Base-by-base conservation (phyloP, 306 rosid genomes). In the Rubus parviflorus region DNA sequence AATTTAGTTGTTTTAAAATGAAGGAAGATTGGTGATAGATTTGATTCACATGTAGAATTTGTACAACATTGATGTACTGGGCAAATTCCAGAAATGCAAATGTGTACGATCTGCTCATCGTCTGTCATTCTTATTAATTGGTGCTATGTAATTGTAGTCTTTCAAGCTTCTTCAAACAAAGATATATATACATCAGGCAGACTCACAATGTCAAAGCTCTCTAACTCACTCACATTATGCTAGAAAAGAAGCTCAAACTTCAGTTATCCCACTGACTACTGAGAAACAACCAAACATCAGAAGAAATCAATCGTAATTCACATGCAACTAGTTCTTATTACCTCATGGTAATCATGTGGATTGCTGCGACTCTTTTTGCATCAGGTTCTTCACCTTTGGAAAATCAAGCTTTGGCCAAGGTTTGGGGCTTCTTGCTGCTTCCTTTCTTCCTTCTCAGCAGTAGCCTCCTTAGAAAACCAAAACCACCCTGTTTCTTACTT, bases 401-500 rank as follows among this genome's bases (percentile, higher is more conserved):
- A n/a, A 30, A 5, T 89, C 87, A 83, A 8, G 72, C 84, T 61
- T 80, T 78, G 63, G 71, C 65, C 40, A 85, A 63, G 60, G 81
- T 20, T 17, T 78, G 76, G 14, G 78, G 47, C 71, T 80, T 86
- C 82, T 83, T 88, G 78, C 74, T 57, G 70, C 76, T 82, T 41
- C 88, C 86, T 75, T 84, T 90, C 88, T 84, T 88, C 75, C 76
- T 66, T 81, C 90, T 86, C 13, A 80, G 35, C 64, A 92, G 77
- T 42, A 92, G 75, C 76, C 83, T 90, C 92, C 80, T 84, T 61
- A 92, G 88, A 60, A 92, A 86, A 82, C 83, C 89, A 70, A 88
- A 86, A 37, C 83, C 82, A 60, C 90, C 88, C 20, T 79, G 87
- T 74, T 86, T 90, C 77, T 85, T 88, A 73, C 80, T 61, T 0